Evolutionary conservation across 2,329 filamentous ascomycete genomes (phyloP).

Genomic region (Mycogone perniciosa): DNA sequence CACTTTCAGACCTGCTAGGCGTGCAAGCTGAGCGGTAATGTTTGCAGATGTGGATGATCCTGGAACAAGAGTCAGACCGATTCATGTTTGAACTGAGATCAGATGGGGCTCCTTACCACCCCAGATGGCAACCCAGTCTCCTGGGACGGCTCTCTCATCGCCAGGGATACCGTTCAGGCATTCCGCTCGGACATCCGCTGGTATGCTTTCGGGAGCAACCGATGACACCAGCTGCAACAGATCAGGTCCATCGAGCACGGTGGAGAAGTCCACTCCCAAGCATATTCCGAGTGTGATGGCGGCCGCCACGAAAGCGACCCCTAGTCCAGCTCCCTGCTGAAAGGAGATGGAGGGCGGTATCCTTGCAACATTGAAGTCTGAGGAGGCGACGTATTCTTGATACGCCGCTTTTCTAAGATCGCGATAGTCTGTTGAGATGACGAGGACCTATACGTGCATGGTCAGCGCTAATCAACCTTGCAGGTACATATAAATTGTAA

Average conservation of each 20-base stretch:
- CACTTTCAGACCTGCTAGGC: constrained; percentile 57
- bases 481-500: no score
- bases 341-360: constrained; percentile 49
- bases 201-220: constrained; percentile 42
- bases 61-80: constrained; percentile 17
- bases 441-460: constrained; percentile 37
- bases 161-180: constrained; percentile 50
- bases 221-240: constrained; percentile 44
- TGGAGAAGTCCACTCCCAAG: constrained; percentile 59
- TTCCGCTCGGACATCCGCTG: constrained; percentile 56
- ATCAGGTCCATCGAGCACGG: constrained; percentile 50
- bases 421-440: constrained; percentile 69
- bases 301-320: constrained; percentile 67
- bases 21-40: constrained; percentile 61
- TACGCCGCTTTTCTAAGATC: constrained; percentile 66
- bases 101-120: constrained; percentile 42
- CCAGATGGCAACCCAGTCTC: constrained; percentile 71
- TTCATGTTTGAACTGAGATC: background rate
- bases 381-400: constrained; percentile 62
- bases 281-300: constrained; percentile 61
- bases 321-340: constrained; percentile 55
- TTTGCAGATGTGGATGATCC: constrained; percentile 64
- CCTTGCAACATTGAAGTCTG: constrained; percentile 57
- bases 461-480: background rate
- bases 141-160: constrained; percentile 47